Conservation (phyloP, 116 monocot species). For the Iris pallida region DNA sequence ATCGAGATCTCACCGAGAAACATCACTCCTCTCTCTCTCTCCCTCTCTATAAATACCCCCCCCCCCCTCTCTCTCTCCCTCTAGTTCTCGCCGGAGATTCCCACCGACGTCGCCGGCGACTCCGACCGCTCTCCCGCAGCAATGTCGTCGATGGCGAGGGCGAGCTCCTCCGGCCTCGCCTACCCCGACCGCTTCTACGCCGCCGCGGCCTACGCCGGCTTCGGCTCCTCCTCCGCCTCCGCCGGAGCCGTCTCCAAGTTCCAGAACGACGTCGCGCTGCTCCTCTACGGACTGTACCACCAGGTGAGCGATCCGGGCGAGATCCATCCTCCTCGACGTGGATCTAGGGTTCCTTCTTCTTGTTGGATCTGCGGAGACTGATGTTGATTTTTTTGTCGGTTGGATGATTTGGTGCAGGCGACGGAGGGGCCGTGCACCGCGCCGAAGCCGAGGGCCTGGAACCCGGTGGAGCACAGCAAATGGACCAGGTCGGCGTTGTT, state of each 20-base stretch:
- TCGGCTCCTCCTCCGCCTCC: constrained; percentile 28
- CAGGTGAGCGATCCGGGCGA: constrained; percentile 41
- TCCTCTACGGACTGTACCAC: constrained; percentile 88
- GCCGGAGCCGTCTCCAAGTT: constrained; percentile 44
- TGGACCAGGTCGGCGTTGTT: constrained; percentile 74
- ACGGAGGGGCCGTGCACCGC: constrained; percentile 79
- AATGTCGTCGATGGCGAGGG: constrained; percentile 39
- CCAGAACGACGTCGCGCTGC: constrained; percentile 78
- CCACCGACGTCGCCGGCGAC: neutral
- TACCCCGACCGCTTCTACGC: constrained; percentile 97
- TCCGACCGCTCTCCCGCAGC: neutral
- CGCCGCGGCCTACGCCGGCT: constrained; percentile 79
- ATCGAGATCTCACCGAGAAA: neutral
- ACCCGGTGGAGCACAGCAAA: constrained; percentile 91
- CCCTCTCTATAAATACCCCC: neutral
- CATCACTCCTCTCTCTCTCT: neutral
- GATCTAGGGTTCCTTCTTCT: neutral
- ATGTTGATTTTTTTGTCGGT: constrained; percentile 6
- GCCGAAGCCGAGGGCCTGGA: constrained; percentile 84
- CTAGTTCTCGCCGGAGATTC: no score
- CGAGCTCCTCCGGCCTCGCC: constrained; percentile 61
- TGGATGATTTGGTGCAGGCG: constrained; percentile 46
- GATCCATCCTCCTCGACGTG: neutral
- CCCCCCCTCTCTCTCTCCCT: no score
- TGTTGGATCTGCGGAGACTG: neutral